phyloP scores from a whole-genome alignment of 2,329 filamentous ascomycete genomes.

The Alternaria postmessia region DNA sequence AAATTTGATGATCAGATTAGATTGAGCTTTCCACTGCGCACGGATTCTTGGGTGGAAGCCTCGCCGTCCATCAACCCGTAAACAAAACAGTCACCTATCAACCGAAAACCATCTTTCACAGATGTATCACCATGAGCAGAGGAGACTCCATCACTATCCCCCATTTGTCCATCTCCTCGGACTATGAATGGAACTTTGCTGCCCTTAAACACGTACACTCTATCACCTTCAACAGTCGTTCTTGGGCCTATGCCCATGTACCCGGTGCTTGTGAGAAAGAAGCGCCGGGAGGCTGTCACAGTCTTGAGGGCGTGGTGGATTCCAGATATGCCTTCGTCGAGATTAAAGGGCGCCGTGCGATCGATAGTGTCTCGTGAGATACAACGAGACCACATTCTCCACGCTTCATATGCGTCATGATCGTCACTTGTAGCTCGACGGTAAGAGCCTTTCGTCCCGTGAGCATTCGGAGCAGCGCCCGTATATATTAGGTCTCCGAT shows the following conservation, averaged over 20 bases:
- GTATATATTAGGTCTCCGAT: constrained; percentile 22
- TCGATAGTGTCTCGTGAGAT: constrained; percentile 28
- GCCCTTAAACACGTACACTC: constrained; percentile 20
- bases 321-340: constrained; percentile 23
- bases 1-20: constrained; percentile 1
- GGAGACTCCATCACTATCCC: neutral
- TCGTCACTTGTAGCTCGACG: constrained; percentile 21
- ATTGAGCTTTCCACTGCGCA: neutral
- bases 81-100: constrained; percentile 31
- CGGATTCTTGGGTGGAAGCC: neutral
- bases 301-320: constrained; percentile 28
- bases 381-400: constrained; percentile 32
- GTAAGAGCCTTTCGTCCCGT: constrained; percentile 8
- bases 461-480: neutral
- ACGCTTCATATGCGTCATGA: constrained; percentile 21
- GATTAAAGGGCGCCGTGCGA: constrained; percentile 25
- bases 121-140: neutral
- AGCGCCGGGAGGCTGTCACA: constrained; percentile 26
- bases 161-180: neutral
- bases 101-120: neutral
- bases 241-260: constrained; percentile 32
- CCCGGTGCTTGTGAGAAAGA: constrained; percentile 28
- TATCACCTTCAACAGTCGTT: constrained; percentile 21
- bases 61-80: constrained; percentile 31
- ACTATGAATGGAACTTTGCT: constrained; percentile 30